Base-by-base conservation (phyloP, 192 early-diverging fungal species). In the Linnemannia zychae region DNA sequence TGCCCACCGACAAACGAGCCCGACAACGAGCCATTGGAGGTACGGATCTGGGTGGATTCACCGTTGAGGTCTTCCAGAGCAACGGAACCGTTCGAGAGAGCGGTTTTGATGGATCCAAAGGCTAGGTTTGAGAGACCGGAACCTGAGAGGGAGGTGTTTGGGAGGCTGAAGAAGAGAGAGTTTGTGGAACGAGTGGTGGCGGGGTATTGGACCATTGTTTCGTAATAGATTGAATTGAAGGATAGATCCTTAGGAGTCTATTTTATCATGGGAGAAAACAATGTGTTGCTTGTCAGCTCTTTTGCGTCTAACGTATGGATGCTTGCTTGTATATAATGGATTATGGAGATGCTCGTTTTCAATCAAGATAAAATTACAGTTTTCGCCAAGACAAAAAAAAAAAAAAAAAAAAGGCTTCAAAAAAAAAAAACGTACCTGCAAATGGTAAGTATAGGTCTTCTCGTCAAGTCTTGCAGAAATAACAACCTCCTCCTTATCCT, bases 151-250 rank as follows among this genome's bases (percentile, higher is more conserved):
- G 46, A 44, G 6, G 83, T 76, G 49, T 66, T 72, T 57, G 83
- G 77, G 5, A 70, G 57, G 7, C 5, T 24, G 44, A 85, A 46
- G 13, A 44, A 18, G 36, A 85, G 70, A 6, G 83, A 85, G 0
- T 72, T 68, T 1, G 52, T 28, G 0, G 73, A 47, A 12, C 7
- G n/a, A 17, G 63, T 50, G 3, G 74, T 34, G n/a, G 53, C 16
- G 7, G 83, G 83, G 50, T 76, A 71, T 36, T 76, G 74, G 28
- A 85, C 71, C 17, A 57, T 65, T 48, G 83, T 85, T 15, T 85
- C 77, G 71, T 85, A 74, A 70, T 79, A 79, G 33, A 85, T 67
- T 17, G 17, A 4, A 16, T 73, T 74, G 49, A 22, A 20, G 16
- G 11, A 20, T 12, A 17, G 77, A 28, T 44, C 38, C 2, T 73